phyloP scores from a whole-genome alignment of 208 protist genomes.

The Acanthamoeba triangularis region DNA sequence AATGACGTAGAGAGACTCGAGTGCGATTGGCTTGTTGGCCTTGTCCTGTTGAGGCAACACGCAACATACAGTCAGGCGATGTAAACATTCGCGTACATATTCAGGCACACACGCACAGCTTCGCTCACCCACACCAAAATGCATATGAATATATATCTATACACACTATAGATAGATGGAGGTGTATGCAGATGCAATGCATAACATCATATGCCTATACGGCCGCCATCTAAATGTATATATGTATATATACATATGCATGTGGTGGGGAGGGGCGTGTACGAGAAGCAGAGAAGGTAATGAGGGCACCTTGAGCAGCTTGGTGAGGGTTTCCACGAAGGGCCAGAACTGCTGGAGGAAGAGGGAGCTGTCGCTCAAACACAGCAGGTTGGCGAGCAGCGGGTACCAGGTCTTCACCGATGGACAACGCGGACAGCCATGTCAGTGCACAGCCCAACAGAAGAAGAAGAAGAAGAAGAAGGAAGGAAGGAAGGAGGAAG shows the following conservation, averaged over 20 bases:
- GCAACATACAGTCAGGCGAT: background rate
- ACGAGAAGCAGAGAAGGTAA: constrained; percentile 47
- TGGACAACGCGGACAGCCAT: background rate
- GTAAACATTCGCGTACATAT: background rate
- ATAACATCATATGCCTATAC: background rate
- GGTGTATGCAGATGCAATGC: background rate
- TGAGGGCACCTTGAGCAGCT: constrained; percentile 68
- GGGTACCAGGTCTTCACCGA: constrained; percentile 36
- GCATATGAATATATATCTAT: too few species aligned
- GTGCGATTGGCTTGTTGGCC: constrained; percentile 36
- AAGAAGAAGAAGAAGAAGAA: background rate
- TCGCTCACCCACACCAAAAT: background rate
- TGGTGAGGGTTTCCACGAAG: constrained; percentile 48
- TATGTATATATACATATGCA: background rate
- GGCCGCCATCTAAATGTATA: too few species aligned
- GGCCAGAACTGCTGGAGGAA: constrained; percentile 34
- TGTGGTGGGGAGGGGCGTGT: background rate
- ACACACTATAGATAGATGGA: too few species aligned
- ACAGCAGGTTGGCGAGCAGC: constrained; percentile 39
- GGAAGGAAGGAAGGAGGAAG: background rate
- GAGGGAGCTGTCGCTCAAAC: constrained; percentile 16
- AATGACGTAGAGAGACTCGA: constrained; percentile 53
- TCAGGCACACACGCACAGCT: background rate
- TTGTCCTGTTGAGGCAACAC: constrained; percentile 8
- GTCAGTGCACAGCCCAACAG: background rate